Conservation (phyloP, 176 grass and related monocot species). For the Cenchrus americanus region DNA sequence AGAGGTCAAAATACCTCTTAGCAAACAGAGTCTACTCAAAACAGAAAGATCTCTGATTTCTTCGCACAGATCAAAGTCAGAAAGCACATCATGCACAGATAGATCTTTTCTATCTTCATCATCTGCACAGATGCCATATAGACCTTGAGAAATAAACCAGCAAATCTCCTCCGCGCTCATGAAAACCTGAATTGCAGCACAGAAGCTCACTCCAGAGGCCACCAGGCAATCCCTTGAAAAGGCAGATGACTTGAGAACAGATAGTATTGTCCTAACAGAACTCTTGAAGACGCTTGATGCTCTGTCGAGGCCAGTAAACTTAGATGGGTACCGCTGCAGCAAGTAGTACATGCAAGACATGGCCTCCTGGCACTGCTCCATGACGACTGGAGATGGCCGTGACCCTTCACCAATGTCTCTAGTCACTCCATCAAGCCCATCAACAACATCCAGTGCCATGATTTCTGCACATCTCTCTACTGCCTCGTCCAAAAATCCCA, state of each 20-base stretch:
- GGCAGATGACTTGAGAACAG: slow-evolving; percentile 82
- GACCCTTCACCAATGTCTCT: slow-evolving; percentile 68
- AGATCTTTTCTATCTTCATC: slow-evolving; percentile 19
- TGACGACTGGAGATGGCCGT: slow-evolving; percentile 80
- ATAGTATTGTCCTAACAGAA: slow-evolving; percentile 69
- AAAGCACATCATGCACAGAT: slow-evolving; percentile 23
- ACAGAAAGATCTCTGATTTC: slow-evolving; percentile 68
- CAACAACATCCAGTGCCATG: slow-evolving; percentile 77
- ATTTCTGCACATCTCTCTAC: slow-evolving; percentile 66
- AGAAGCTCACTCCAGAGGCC: slow-evolving; percentile 91
- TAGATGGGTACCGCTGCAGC: slow-evolving; percentile 84
- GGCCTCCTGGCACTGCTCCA: slow-evolving; percentile 96
- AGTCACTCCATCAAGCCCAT: slow-evolving; percentile 65
- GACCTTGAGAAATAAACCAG: slow-evolving; percentile 69
- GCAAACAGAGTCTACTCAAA: slow-evolving; percentile 90
- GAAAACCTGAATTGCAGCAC: slow-evolving; percentile 82
- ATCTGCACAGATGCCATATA: slow-evolving; percentile 51
- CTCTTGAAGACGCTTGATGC: slow-evolving; percentile 62
- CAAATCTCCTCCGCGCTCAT: slow-evolving; percentile 67
- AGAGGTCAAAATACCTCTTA: slow-evolving; percentile 91
- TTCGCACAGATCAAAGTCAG: slow-evolving; percentile 57
- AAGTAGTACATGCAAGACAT: slow-evolving; percentile 99
- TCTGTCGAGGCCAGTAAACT: slow-evolving; percentile 61
- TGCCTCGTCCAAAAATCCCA: slow-evolving; percentile 83
- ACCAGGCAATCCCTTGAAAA: slow-evolving; percentile 97